Base-by-base conservation (phyloP, 148 eudicot species). In the Suaeda aralocaspica region DNA sequence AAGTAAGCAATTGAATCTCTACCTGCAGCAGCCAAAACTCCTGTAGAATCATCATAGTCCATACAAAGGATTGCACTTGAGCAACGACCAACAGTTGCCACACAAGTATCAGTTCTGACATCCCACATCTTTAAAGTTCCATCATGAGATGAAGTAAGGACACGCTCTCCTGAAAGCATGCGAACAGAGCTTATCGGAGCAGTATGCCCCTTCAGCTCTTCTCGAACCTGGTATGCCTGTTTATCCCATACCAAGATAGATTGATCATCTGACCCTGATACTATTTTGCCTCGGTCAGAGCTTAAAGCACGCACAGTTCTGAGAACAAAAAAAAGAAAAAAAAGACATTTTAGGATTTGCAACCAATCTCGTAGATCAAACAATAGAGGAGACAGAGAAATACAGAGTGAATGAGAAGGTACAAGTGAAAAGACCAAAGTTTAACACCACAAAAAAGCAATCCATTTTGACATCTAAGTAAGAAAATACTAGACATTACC, bases 41-140 rank as follows among this genome's bases (percentile, higher is more conserved):
- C 96, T 0, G 95, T 86, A 22, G 97, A 82, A 71, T 94, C 97
- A 70, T 94, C 92, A 53, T 94, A 89, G 62, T 94, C 96, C 87
- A 94, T 84, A 72, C 98, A 94, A 59, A 91, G 89, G 72, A 94
- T 80, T 60, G 98, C 87, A 81, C 89, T 81, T 6, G 98, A 81
- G 82, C 83, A 91, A 64, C 97, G 96, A 2, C 98, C 98, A 68
- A 94, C 96, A 44, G 96, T 94, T 55, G 97, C 98, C 46, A 89
- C 97, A 78, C 97, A 94, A 18, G 96, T 77, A 67, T 91, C 92
- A 10, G 97, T 91, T 72, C 98, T 86, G 59, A 94, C 98, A 74
- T 94, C 98, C 98, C 98, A 94, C 98, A 94, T 94, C 72, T 87
- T 91, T 67, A 94, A 78, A 24, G 91, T 91, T 64, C 98, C 98